Evolutionary conservation across 306 rosid genomes (phyloP), one percentile per base, ranked within the genome.

Genomic region (Lathyrus sativus): DNA sequence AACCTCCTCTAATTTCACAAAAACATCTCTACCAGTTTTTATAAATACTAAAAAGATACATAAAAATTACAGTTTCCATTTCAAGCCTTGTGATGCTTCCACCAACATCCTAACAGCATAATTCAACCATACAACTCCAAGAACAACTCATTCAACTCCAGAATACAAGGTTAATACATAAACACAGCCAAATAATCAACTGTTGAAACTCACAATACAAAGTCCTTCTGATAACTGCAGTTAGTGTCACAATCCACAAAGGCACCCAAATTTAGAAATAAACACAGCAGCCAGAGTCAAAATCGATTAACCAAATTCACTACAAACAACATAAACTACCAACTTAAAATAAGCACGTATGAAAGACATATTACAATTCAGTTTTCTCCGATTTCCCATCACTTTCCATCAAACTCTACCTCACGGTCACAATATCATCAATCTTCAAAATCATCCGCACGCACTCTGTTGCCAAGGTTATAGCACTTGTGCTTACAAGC

Each of bases 401-500:
- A 53, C 49, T 70, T 29, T 74, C 68, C 68, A 65, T 24, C 11
- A 54, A 43, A 65, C 74, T 44, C 84, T 83, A 92, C 85, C 99
- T 87, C 77, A 93, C 99, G 6, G 96, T 90, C 26, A 93, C 99
- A 74, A 93, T 93, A 73, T 93, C 99, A 79, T 93, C 99, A 44
- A 93, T 93, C 90, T 93, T 93, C 95, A 93, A 84, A 73, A 93
- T 90, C 99, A 93, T 93, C 86, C 99, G 83, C 73, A 93, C 99
- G 7, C 99, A 93, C 80, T 93, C 99, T 2, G 99, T 84, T 0
- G 99, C 99, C 28, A 93, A 86, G 53, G 92, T 76, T 82, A 93
- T 93, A 2, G 99, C 97, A 37, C 97, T 93, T 3, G 96, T 93
- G 84, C 97, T 93, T 67, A 93, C 99, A 0, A 93, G 96, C 83